Conservation (phyloP, 768 basidiomycete genomes). For the Auriscalpium vulgare region DNA sequence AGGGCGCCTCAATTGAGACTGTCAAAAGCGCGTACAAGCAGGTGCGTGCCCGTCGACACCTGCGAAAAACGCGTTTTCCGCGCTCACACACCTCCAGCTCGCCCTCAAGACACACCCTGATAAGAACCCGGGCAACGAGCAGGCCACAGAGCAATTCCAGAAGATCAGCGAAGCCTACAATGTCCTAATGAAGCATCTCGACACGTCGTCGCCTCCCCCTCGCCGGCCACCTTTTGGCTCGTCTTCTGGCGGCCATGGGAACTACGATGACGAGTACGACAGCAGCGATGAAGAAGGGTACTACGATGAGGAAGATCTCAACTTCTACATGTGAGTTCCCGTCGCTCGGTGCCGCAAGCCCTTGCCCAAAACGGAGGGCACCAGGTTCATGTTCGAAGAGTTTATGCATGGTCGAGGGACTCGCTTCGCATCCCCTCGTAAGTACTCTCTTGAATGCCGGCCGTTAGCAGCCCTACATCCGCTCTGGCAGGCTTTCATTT, state of each 20-base stretch:
- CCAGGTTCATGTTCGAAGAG: conserved; percentile 43
- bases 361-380: conserved; percentile 4
- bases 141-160: conserved; percentile 66
- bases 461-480: neutral
- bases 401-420: conserved; percentile 3
- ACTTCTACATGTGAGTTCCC: conserved; percentile 38
- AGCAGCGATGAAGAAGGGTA: conserved; percentile 30
- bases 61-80: neutral
- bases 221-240: conserved; percentile 13
- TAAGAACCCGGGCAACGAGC: conserved; percentile 60
- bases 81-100: conserved; percentile 28
- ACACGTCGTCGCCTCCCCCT: conserved; percentile 26
- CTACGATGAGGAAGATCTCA: conserved; percentile 22
- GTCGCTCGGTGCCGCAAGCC: neutral
- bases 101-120: conserved; percentile 69
- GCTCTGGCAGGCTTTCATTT: too few relatives aligned
- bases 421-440: neutral
- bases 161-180: conserved; percentile 61
- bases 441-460: neutral
- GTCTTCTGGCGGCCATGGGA: conserved; percentile 18
- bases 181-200: conserved; percentile 47
- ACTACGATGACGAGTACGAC: conserved; percentile 29
- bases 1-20: conserved; percentile 57
- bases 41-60: conserved; percentile 24
- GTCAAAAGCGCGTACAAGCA: conserved; percentile 66